Conservation (phyloP, 129 eudicot species). For the Saussurea involucrata region DNA sequence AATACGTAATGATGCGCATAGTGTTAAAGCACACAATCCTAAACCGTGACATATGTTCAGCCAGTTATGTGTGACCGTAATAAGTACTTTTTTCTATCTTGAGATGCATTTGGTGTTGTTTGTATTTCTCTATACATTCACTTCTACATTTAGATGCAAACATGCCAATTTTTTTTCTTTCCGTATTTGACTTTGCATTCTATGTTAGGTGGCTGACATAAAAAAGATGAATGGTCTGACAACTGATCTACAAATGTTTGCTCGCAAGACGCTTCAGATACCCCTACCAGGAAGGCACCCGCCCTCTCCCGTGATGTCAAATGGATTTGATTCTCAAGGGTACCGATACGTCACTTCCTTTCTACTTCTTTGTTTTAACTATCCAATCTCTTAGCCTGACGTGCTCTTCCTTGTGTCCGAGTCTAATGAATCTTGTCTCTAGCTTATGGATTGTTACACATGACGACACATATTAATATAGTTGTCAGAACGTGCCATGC, state of each 20-base stretch:
- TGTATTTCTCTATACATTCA: background rate
- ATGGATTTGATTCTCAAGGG: slow-evolving; percentile 54
- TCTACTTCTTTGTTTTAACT: slow-evolving; percentile 2
- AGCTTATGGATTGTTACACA: background rate
- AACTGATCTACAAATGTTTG: slow-evolving; percentile 94
- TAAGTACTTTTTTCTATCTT: background rate
- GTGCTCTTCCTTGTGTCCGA: background rate
- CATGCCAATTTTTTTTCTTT: background rate
- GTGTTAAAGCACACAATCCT: background rate
- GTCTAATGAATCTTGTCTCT: slow-evolving; percentile 13
- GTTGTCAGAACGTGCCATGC: background rate
- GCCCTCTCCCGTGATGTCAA: slow-evolving; percentile 66
- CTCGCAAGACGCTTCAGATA: slow-evolving; percentile 77
- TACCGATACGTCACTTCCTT: slow-evolving; percentile 18
- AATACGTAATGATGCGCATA: background rate
- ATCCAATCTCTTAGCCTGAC: slow-evolving; percentile 3
- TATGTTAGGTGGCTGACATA: slow-evolving; percentile 79
- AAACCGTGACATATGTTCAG: background rate
- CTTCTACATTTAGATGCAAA: background rate
- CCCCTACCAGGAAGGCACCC: slow-evolving; percentile 96
- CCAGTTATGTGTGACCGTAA: background rate
- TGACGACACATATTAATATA: background rate
- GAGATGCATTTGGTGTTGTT: background rate
- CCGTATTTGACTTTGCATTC: slow-evolving; percentile 9
- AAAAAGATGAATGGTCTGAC: slow-evolving; percentile 78